A percentile compares a stretch with the other conserved stretches of the same genome.
Evolutionary conservation across 1,284 basidiomycete species (phyloP).

Genomic region (Ustilago shanxiensis): DNA sequence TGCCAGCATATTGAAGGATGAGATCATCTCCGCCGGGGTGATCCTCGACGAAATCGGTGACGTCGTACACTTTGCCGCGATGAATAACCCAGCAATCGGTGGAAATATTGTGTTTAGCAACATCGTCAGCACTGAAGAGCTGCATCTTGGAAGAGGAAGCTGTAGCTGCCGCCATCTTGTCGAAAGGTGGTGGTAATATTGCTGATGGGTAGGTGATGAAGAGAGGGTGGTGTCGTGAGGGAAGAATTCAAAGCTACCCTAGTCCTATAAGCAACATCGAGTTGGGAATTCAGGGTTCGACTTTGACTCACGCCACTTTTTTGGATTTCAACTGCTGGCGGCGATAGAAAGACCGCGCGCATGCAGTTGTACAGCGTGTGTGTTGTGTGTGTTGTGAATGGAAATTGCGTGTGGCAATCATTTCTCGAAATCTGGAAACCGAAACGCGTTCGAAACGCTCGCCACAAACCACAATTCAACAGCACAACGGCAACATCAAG

Average conservation of each 20-base stretch:
- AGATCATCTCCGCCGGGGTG: conserved; percentile 74
- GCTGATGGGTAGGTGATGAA: background rate
- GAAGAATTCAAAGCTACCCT: too few species aligned
- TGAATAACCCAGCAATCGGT: conserved; percentile 75
- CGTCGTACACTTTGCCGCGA: conserved; percentile 72
- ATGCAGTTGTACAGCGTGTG: too few species aligned
- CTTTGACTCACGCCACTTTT: too few species aligned
- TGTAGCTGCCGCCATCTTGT: conserved; percentile 20
- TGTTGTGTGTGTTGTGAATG: too few species aligned
- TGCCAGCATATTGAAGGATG: conserved; percentile 79
- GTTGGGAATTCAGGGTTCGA: too few species aligned
- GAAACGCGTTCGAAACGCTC: conserved; percentile 3
- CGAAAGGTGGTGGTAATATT: background rate
- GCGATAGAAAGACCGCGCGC: too few species aligned
- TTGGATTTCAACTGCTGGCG: too few species aligned
- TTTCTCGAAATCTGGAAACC: background rate
- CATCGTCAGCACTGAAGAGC: conserved; percentile 51
- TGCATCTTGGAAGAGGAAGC: conserved; percentile 45
- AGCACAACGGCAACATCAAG: too few species aligned
- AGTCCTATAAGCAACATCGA: too few species aligned
- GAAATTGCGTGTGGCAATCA: conserved; percentile 7
- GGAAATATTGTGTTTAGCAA: conserved; percentile 74
- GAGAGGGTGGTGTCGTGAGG: background rate
- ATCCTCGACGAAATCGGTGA: conserved; percentile 73
- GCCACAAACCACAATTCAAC: too few species aligned